Conservation (phyloP, 495 filamentous ascomycete species). For the Parathielavia hyrcaniae region DNA sequence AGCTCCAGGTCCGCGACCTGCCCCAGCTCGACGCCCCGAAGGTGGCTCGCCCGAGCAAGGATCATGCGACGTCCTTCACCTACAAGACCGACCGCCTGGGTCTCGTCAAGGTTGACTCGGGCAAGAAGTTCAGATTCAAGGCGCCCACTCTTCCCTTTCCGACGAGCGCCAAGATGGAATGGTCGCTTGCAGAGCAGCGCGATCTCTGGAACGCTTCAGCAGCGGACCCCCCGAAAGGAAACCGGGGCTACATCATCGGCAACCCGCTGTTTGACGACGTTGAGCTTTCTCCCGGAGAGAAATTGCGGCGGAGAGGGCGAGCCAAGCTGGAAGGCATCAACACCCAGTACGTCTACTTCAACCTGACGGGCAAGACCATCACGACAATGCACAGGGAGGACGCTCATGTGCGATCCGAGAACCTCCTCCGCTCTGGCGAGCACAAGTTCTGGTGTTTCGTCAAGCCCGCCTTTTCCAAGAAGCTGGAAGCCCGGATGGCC, state of each 20-base stretch:
- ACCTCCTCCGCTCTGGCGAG: constrained; percentile 30
- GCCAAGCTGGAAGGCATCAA: constrained; percentile 30
- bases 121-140: constrained; percentile 21
- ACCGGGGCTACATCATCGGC: constrained; percentile 30
- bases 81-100: constrained; percentile 26
- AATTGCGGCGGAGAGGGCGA: constrained; percentile 28
- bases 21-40: constrained; percentile 23
- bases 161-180: constrained; percentile 18
- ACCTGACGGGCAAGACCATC: constrained; percentile 31
- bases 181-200: constrained; percentile 26
- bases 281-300: constrained; percentile 31
- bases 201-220: constrained; percentile 32
- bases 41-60: constrained; percentile 23
- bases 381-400: constrained; percentile 35
- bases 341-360: constrained; percentile 35
- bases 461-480: constrained; percentile 25
- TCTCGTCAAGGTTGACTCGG: constrained; percentile 31
- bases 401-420: constrained; percentile 33
- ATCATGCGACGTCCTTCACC: constrained; percentile 30
- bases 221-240: constrained; percentile 24
- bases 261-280: constrained; percentile 33
- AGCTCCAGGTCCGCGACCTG: constrained; percentile 27
- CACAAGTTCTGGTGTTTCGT: constrained; percentile 37
- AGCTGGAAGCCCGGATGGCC: constrained; percentile 26
- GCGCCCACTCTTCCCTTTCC: constrained; percentile 27